These are phyloP conservation scores for Syzygium oleosum DNA, from an alignment of 345 rosid species.

Conservation along the genomic window DNA sequence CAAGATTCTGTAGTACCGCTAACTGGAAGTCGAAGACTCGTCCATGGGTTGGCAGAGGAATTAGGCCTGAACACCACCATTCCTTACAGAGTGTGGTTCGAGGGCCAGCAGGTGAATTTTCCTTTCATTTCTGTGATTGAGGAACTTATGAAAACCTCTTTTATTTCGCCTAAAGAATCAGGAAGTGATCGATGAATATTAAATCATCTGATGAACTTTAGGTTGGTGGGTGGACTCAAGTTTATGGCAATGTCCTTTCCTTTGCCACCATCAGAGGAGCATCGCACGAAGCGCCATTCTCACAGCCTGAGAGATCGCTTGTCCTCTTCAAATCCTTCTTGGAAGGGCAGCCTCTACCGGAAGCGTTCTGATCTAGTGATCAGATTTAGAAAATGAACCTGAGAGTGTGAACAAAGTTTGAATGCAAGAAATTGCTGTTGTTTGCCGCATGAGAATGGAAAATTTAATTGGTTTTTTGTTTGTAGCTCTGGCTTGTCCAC, in stretches of 20 bases:
- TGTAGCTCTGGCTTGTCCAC: background rate
- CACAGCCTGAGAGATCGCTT: conserved; percentile 95
- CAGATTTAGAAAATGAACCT: conserved; percentile 1
- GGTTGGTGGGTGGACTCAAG: conserved; percentile 99
- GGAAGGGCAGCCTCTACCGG: conserved; percentile 54
- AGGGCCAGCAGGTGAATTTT: conserved; percentile 64
- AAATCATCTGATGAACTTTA: conserved; percentile 6
- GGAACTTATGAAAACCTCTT: background rate
- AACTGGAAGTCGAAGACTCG: conserved; percentile 75
- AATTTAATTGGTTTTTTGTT: conserved; percentile 10
- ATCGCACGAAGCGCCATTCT: conserved; percentile 91
- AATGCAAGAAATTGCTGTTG: conserved; percentile 19
- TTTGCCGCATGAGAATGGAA: conserved; percentile 6
- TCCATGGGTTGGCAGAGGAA: conserved; percentile 45
- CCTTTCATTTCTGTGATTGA: background rate
- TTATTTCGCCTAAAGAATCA: background rate
- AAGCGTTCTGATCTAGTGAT: conserved; percentile 37
- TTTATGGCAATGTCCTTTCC: conserved; percentile 61
- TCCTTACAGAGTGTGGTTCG: conserved; percentile 88
- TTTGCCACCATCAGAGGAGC: conserved; percentile 98
- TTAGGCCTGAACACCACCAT: conserved; percentile 50
- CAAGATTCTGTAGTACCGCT: conserved; percentile 96
- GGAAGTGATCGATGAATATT: background rate
- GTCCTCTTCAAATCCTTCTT: conserved; percentile 73
- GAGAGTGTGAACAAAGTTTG: conserved; percentile 1